Percentiles rank a stretch among this genome's conserved stretches.
Evolutionary conservation across 1,139 yeast species (phyloP).

Genomic region (Geotrichum bryndzae): DNA sequence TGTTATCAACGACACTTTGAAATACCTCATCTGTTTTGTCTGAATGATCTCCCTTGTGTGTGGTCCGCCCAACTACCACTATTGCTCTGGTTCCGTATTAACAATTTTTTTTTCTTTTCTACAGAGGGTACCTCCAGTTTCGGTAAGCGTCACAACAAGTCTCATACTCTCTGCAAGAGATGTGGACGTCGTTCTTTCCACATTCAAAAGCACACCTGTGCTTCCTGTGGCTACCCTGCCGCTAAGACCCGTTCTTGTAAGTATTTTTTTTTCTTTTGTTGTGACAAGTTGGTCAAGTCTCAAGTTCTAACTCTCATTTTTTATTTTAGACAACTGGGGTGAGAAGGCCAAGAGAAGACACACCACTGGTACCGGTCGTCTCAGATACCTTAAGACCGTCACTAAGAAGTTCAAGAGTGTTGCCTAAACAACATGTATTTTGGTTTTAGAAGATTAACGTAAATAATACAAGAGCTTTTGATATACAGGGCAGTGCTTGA

Average conservation of each 20-base stretch:
- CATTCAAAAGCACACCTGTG: constrained; percentile 97
- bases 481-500: neutral
- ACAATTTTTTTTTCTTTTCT: neutral
- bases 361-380: constrained; percentile 99
- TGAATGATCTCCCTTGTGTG: neutral
- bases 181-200: constrained; percentile 99
- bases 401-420: constrained; percentile 75
- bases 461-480: neutral
- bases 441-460: neutral
- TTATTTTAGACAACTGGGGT: constrained; percentile 85
- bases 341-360: constrained; percentile 98
- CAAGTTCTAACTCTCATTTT: neutral
- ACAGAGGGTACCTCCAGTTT: constrained; percentile 99
- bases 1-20: neutral
- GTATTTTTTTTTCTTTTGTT: neutral
- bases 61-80: neutral
- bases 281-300: neutral
- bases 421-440: neutral
- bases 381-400: constrained; percentile 95
- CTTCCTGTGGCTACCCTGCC: constrained; percentile 99
- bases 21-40: neutral
- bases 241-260: constrained; percentile 77
- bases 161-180: constrained; percentile 99
- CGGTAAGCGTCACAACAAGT: constrained; percentile 99
- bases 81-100: too few species aligned